Base-by-base conservation (phyloP, 2,329 filamentous ascomycete genomes). In the Nakataea oryzae region DNA sequence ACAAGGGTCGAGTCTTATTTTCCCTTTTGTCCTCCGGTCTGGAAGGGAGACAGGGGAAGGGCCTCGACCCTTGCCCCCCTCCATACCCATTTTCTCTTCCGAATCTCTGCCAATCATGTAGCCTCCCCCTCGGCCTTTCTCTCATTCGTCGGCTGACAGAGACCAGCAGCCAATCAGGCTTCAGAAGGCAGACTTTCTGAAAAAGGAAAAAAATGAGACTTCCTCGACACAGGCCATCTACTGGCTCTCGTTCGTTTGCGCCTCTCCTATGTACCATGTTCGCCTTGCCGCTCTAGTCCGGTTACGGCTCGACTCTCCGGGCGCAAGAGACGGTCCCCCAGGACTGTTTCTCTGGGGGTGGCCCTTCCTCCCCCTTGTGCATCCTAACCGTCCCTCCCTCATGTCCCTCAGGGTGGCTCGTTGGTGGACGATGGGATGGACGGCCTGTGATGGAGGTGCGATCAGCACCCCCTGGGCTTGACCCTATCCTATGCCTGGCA, bases 231-330 rank as follows among this genome's bases (percentile, higher is more conserved):
- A 66, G 63, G 67, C 61, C 68, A 70, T 71, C 69, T 65, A 73
- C 67, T 71, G 70, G 71, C 66, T 71, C 65, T 71, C 70, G 60
- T 72, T 67, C 63, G 57, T 66, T 61, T 64, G 66, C 62, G 65
- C 64, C 58, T 60, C 58, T 50, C 24, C 32, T n/a, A 62, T 60
- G 54, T 62, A 50, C 64, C 61, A 63, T 64, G 63, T 62, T 61
- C 64, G 59, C 62, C 61, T 62, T 58, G 54, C 59, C 41, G 54
- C 63, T 58, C 64, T 62, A 62, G 61, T 66, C 65, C 64, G 57
- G 62, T 62, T 63, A 62, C 55, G 62, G 61, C 58, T 60, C 63
- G 62, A 59, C 61, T 62, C 61, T 59, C 60, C 61, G 61, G 57
- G 62, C 63, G 34, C 21, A 17, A 30, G 30, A 58, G 41, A 50